These are phyloP conservation scores for Amoebophrya sp. DNA, from an alignment of 169 alveolate genomes.

Conservation along the genomic window DNA sequence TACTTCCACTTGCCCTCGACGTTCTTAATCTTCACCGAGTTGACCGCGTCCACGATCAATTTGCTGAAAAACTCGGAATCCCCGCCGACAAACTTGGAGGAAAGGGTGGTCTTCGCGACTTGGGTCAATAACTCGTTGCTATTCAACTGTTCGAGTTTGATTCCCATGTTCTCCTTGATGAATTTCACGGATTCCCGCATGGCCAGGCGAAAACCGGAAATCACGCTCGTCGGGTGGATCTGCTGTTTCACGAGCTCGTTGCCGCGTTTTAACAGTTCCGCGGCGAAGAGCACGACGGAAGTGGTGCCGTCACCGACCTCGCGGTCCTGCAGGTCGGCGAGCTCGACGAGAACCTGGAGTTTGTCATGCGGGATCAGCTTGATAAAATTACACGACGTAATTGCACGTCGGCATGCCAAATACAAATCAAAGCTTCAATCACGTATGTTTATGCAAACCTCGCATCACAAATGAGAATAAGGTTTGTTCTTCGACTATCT, in stretches of 20 bases:
- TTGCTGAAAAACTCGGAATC: conserved; percentile 70
- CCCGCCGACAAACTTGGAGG: conserved; percentile 77
- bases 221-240: conserved; percentile 96
- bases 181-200: conserved; percentile 84
- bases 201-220: conserved; percentile 60
- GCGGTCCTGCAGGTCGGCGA: conserved; percentile 91
- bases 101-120: conserved; percentile 90
- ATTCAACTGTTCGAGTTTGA: conserved; percentile 69
- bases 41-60: conserved; percentile 89
- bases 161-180: conserved; percentile 80
- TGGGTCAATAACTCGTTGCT: conserved; percentile 72
- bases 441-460: too few species aligned
- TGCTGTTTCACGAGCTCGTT: conserved; percentile 89
- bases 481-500: too few species aligned
- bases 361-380: too few species aligned
- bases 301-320: conserved; percentile 99
- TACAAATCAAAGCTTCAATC: too few species aligned
- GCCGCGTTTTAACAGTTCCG: conserved; percentile 94
- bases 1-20: conserved; percentile 67
- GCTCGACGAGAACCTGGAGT: conserved; percentile 77
- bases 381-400: too few species aligned
- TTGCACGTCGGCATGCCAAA: too few species aligned
- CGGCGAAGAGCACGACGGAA: conserved; percentile 96
- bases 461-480: too few species aligned
- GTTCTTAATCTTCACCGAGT: conserved; percentile 69